Percentiles rank a stretch among this genome's conserved stretches.
Conservation (phyloP, 2,329 filamentous ascomycete genomes). For the Cladosporium sp. region DNA sequence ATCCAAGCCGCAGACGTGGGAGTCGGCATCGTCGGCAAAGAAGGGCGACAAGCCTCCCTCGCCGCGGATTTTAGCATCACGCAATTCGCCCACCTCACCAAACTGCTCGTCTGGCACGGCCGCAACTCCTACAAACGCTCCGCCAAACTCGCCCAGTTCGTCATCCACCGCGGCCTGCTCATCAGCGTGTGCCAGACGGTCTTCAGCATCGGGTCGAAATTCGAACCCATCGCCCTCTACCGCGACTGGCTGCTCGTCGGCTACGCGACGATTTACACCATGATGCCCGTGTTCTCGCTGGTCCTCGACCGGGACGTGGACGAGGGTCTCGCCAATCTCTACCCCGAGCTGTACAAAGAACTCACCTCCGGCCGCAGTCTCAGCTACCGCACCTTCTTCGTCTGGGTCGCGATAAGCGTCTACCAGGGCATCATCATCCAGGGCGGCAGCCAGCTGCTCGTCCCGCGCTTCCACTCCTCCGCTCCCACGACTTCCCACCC, state of each 20-base stretch:
- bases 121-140: constrained; percentile 95
- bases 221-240: constrained; percentile 92
- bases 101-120: constrained; percentile 97
- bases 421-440: constrained; percentile 97
- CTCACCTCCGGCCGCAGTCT: constrained; percentile 83
- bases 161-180: constrained; percentile 94
- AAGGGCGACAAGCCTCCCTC: constrained; percentile 88
- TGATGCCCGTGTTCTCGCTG: constrained; percentile 84
- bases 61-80: constrained; percentile 96
- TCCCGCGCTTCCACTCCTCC: constrained; percentile 59
- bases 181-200: constrained; percentile 96
- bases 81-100: constrained; percentile 91
- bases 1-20: constrained; percentile 98
- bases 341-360: constrained; percentile 97
- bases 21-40: constrained; percentile 96
- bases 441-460: constrained; percentile 84
- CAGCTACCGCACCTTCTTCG: constrained; percentile 91
- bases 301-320: constrained; percentile 95
- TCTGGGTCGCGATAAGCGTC: constrained; percentile 91
- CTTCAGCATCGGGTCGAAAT: constrained; percentile 88
- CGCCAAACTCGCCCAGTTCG: constrained; percentile 94
- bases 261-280: constrained; percentile 95
- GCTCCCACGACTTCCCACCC: constrained; percentile 15
- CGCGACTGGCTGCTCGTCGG: constrained; percentile 96
- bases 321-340: constrained; percentile 86